A percentile compares a stretch with the other conserved stretches of the same genome.
Conservation (phyloP, 2,329 filamentous ascomycete species). For the Cordyceps cicadae region DNA sequence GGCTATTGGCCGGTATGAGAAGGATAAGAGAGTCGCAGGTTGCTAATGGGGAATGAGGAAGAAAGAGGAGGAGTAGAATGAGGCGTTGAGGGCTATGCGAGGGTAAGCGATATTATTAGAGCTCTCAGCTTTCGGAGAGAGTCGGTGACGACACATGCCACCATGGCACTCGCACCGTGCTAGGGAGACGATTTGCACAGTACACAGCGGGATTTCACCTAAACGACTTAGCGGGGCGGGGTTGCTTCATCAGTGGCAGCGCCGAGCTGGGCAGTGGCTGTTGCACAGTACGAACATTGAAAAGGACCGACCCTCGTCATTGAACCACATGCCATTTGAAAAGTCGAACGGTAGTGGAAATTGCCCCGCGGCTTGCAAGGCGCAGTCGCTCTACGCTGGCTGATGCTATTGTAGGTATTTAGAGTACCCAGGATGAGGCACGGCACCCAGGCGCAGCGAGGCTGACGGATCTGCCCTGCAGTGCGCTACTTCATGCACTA, state of each 20-base stretch:
- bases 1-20: not conserved
- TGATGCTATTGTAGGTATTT: too few relatives aligned
- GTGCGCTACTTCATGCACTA: too few relatives aligned
- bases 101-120: not conserved
- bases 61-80: not conserved
- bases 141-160: constrained; percentile 13
- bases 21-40: not conserved
- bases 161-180: not conserved
- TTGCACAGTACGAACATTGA: not conserved
- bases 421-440: not conserved
- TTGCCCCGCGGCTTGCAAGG: not conserved
- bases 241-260: not conserved
- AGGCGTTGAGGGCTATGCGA: constrained; percentile 6
- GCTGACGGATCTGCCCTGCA: not conserved
- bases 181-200: not conserved
- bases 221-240: not conserved
- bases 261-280: not conserved
- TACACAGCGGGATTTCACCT: not conserved
- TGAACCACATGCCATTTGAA: not conserved
- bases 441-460: not conserved
- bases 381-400: not conserved
- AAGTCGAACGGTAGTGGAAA: not conserved
- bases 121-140: constrained; percentile 9
- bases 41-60: constrained; percentile 10
- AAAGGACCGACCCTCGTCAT: not conserved